Evolutionary conservation across 768 basidiomycete species (phyloP), one percentile per base, ranked within the genome.

Genomic region (Suillus bovinus): DNA sequence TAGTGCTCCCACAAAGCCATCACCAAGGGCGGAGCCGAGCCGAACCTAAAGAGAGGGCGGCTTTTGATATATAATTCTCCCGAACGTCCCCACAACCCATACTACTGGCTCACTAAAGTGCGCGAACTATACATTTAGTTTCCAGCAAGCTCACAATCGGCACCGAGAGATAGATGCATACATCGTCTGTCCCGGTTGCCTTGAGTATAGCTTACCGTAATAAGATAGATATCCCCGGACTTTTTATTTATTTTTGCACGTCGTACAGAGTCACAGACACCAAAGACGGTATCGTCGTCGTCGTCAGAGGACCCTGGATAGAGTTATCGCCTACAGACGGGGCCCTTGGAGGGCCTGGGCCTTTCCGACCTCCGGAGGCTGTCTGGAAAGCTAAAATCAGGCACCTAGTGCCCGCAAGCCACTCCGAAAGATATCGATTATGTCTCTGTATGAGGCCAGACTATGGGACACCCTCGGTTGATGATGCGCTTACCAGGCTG

Each of bases 81-180:
- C 27, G 29, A 41, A 24, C 39, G 39, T 56, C 55, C 24, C 33
- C 55, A 10, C 50, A 52, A 52, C 50, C 50, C 50, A 52, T n/a
- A 52, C 50, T n/a, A 39, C 36, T 6, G 38, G 38, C 2, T 17
- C 24, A 14, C 5, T 20, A 38, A 20, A 56, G 5, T 13, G 6
- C 16, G 9, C 36, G 22, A 38, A 24, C 54, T 5, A 6, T 13
- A 16, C 24, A 38, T 8, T 24, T 17, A 39, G 38, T 11, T 39
- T 39, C 17, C 55, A 39, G 24, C 38, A 29, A 56, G 27, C 38
- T 29, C 38, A 56, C 55, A 29, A 56, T 27, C 55, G 55, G 55
- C 11, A 56, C 55, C 55, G 55, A 56, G 38, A 38, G 24, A 38
- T 34, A 55, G 38, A 55, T 24, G 10, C 9, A 20, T 38, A 20